Base-by-base conservation (phyloP, 768 basidiomycete genomes). In the Hydnomerulius pinastri region DNA sequence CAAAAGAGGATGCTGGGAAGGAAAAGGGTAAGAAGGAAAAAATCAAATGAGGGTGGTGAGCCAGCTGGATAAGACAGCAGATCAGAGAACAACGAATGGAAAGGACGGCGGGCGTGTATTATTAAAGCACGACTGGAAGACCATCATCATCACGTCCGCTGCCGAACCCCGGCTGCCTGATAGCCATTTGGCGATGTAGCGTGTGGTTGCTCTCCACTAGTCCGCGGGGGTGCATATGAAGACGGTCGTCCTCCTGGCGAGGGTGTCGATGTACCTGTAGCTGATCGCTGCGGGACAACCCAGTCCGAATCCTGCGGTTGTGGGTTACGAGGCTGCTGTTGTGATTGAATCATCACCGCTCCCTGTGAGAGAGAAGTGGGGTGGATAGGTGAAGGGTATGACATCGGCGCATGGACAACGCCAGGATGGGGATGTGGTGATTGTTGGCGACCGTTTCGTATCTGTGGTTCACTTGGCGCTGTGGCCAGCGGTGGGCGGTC, bases 401-500 rank as follows among this genome's bases (percentile, higher is more conserved):
- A 71, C 65, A 74, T 73, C 11, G 74, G 71, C 40, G 73, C 72
- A 56, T 77, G 74, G 13, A 67, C 70, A 51, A 65, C 49, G 21
- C 69, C 67, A 0, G 74, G 70, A 15, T 73, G 71, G 20, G 72
- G 60, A 38, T 77, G 75, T 15, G 74, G 68, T 7, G 73, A 69
- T 35, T 71, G 74, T 32, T 69, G 65, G 29, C 74, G 68, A 23
- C 67, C 72, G 55, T 72, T 75, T 51, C 75, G 69, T 27, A 71
- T 46, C 8, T 69, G 60, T 25, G 63, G 54, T 20, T 74, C 73
- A 15, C 73, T 72, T 25, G 76, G 67, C n/a, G 71, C 62, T 27
- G 70, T 59, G 24, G 64, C 69, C 25, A 76, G 60, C 24, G 69
- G 71, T 15, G 79, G 76, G 45, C 82, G 76, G 32, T 85, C 85